These are phyloP conservation scores for Carpinus fangiana DNA, from an alignment of 306 rosid genomes.

Conservation along the genomic window DNA sequence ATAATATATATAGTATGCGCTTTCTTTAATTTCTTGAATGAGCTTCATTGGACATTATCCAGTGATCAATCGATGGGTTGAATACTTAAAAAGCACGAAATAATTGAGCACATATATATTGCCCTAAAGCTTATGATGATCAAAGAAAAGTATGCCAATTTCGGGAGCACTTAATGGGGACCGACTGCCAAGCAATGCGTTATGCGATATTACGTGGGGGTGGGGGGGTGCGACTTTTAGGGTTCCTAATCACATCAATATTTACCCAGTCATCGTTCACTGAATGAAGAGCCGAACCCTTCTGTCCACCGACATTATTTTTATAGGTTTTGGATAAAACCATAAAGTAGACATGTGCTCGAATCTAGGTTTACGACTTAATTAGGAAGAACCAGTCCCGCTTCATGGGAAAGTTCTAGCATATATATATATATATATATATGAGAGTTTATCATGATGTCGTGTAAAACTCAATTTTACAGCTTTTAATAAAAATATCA, in stretches of 20 bases:
- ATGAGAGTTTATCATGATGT: too few species aligned
- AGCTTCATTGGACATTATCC: too few species aligned
- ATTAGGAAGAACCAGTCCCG: background rate
- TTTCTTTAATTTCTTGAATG: too few species aligned
- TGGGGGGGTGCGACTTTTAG: background rate
- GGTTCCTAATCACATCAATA: background rate
- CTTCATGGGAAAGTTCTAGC: background rate
- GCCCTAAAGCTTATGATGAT: background rate
- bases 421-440: too few species aligned
- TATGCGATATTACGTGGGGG: background rate
- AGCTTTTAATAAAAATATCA: too few species aligned
- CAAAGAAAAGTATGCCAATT: background rate
- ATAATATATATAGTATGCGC: too few species aligned
- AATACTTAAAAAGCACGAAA: background rate
- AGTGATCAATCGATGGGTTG: background rate
- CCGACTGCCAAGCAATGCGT: background rate
- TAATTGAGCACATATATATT: background rate
- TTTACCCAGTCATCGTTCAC: background rate
- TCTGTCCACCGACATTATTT: background rate
- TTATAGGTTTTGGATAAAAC: background rate
- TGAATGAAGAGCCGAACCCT: background rate
- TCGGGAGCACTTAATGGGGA: background rate
- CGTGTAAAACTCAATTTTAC: too few species aligned
- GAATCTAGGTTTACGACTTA: background rate
- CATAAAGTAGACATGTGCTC: background rate